Percentiles rank a stretch among this genome's conserved stretches.
Evolutionary conservation across 2,329 filamentous ascomycete genomes (phyloP).

Genomic region (Periconia digitata): DNA sequence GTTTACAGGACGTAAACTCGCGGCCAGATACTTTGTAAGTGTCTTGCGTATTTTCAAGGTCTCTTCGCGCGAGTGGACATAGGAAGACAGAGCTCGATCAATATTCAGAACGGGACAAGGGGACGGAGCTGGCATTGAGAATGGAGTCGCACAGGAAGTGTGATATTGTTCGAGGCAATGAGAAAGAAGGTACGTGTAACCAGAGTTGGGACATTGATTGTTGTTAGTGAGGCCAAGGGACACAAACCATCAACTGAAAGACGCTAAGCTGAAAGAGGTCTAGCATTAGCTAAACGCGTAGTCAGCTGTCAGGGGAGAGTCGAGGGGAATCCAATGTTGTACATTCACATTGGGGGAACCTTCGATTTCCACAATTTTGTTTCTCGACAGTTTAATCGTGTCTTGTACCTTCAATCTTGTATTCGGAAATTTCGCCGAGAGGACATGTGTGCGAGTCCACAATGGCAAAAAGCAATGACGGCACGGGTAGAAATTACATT

Average conservation of each 20-base stretch:
- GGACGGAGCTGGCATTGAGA: slow-evolving; percentile 1
- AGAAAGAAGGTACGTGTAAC: background rate
- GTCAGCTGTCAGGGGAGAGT: too few species aligned
- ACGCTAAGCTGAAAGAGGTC: background rate
- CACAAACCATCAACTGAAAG: background rate
- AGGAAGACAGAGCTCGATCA: slow-evolving; percentile 37
- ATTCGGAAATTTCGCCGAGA: too few species aligned
- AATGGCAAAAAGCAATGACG: too few species aligned
- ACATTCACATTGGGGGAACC: too few species aligned
- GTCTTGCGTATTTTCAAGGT: slow-evolving; percentile 38
- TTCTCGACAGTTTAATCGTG: too few species aligned
- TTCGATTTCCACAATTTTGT: too few species aligned
- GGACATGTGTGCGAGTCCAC: too few species aligned
- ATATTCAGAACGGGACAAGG: slow-evolving; percentile 42
- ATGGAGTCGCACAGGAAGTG: background rate
- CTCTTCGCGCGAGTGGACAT: slow-evolving; percentile 40
- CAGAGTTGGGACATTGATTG: too few species aligned
- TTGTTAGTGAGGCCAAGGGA: too few species aligned
- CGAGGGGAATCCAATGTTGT: too few species aligned
- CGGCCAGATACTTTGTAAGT: slow-evolving; percentile 36
- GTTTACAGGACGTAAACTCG: slow-evolving; percentile 30
- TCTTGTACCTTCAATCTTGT: too few species aligned
- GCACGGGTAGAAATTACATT: too few species aligned
- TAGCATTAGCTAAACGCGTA: background rate
- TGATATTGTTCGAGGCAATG: background rate